Base-by-base conservation (phyloP, 306 rosid species). In the Cucurbita moschata region DNA sequence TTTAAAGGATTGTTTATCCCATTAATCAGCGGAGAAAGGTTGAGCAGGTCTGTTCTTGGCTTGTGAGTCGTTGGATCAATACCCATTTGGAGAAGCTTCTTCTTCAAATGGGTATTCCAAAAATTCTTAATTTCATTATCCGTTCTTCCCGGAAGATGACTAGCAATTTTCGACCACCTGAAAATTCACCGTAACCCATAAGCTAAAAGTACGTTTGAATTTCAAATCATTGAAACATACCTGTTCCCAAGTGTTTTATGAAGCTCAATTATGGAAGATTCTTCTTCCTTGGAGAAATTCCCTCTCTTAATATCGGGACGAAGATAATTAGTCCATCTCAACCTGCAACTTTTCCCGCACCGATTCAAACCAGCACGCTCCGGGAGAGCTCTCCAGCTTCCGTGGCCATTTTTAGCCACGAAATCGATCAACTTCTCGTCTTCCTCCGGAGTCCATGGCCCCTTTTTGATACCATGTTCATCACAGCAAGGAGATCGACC, bases 391-490 rank as follows among this genome's bases (percentile, higher is more conserved):
- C 96, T 85, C 98, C 98, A 93, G 71, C 85, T 88, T 67, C 96
- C 98, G 76, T 86, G 90, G 57, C 97, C 96, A 49, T 93, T 72
- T 37, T 47, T 76, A 37, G 16, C 82, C 65, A 93, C 86, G 55
- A 86, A 81, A 74, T 87, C 88, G 59, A 76, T 50, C 46, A 93
- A 81, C 75, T 77, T 90, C 79, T 87, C 78, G 76, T 93, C 98
- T 86, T 93, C 97, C 72, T 93, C 98, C 4, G 86, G 78, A 53
- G 94, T 93, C 98, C 98, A 93, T 79, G 96, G 98, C 79, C 98
- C 98, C 85, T 93, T 93, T 88, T 93, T 93, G 26, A 90, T 83
- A 59, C 75, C 78, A 49, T 16, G 82, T 66, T 85, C 92, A 19
- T 84, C 86, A 82, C 94, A 86, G 55, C 92, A 85, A 18, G 96